Conservation (phyloP, 2,329 filamentous ascomycete genomes). For the Stromatinia cepivora region DNA sequence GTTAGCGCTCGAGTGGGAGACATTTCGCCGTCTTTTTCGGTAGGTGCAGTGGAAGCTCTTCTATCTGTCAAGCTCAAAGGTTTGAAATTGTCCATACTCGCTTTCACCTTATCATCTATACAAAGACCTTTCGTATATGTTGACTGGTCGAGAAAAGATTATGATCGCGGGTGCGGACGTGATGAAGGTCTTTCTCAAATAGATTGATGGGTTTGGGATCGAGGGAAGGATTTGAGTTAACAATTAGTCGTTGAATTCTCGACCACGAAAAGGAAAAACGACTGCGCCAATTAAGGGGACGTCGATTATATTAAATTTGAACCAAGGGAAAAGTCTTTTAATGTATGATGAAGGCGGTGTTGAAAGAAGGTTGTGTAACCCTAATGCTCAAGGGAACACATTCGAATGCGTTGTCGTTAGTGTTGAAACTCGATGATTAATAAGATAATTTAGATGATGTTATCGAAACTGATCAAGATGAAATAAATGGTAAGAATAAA, state of each 20-base stretch:
- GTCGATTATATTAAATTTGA: background rate
- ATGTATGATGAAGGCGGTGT: constrained; percentile 3
- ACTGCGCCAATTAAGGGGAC: constrained; percentile 5
- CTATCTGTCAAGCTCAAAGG: constrained; percentile 62
- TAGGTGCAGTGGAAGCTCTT: constrained; percentile 56
- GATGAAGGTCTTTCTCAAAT: background rate
- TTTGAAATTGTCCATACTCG: constrained; percentile 42
- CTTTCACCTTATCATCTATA: background rate
- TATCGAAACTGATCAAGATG: background rate
- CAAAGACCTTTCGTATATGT: no score
- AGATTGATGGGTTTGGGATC: constrained; percentile 1
- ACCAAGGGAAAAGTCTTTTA: background rate
- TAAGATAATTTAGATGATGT: background rate
- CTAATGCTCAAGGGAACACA: constrained; percentile 13
- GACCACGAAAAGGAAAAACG: constrained; percentile 3
- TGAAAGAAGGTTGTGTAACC: constrained; percentile 22
- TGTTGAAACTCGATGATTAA: constrained; percentile 14
- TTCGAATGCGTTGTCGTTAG: constrained; percentile 22
- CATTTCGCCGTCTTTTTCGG: constrained; percentile 49
- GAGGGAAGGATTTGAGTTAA: constrained; percentile 14
- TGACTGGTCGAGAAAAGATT: background rate
- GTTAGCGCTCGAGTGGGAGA: constrained; percentile 46
- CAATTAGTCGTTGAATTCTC: constrained; percentile 2
- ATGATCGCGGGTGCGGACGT: background rate
- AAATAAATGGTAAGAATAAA: background rate